phyloP scores from a whole-genome alignment of 306 rosid species.

The Alnus glutinosa region DNA sequence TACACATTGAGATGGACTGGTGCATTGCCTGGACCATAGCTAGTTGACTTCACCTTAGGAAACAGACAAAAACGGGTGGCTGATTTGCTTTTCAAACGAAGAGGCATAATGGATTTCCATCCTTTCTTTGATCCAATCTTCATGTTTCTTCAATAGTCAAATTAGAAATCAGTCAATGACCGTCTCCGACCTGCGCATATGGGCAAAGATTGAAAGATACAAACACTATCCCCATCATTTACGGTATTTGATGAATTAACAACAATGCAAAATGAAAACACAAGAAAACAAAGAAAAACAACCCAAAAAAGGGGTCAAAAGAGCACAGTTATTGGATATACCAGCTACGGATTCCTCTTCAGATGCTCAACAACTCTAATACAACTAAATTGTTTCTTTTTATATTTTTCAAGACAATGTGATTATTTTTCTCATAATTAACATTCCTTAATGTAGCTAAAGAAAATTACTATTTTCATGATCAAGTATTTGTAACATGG shows the following conservation, averaged over 20 bases:
- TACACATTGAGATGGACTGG: conserved; percentile 95
- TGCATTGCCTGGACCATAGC: conserved; percentile 58
- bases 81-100: conserved; percentile 77
- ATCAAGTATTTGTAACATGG: neutral
- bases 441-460: neutral
- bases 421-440: neutral
- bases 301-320: neutral
- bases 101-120: conserved; percentile 74
- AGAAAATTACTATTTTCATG: neutral
- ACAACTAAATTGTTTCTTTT: neutral
- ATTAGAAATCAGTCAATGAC: conserved; percentile 34
- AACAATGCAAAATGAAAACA: neutral
- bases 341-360: neutral
- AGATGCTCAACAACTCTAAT: neutral
- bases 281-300: neutral
- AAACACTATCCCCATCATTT: conserved; percentile 16
- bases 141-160: conserved; percentile 46
- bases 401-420: neutral
- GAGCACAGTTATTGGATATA: neutral
- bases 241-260: conserved; percentile 5
- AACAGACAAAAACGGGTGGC: conserved; percentile 64
- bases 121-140: conserved; percentile 73
- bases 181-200: conserved; percentile 35
- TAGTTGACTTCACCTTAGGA: conserved; percentile 64
- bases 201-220: neutral